phyloP scores from a whole-genome alignment of 139 green algal genomes.

The Dunaliella sp. region DNA sequence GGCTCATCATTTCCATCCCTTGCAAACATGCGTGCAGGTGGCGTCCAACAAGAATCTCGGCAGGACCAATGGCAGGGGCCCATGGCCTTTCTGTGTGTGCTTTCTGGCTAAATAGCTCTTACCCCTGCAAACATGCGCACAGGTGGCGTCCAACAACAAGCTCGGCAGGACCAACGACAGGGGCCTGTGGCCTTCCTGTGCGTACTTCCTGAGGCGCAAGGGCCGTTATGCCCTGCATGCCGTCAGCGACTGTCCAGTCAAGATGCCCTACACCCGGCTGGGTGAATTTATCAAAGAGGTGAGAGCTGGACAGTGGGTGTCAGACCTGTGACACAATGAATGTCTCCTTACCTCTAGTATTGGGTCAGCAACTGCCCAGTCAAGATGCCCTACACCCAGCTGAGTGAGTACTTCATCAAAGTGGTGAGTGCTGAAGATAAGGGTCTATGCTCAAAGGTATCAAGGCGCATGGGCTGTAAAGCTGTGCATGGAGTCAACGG shows the following conservation, averaged over 20 bases:
- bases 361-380: constrained; percentile 65
- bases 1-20: too few species aligned
- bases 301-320: background rate
- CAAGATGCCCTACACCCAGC: constrained; percentile 50
- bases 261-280: constrained; percentile 56
- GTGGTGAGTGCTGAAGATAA: constrained; percentile 30
- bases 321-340: background rate
- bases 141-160: background rate
- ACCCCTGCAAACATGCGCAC: too few species aligned
- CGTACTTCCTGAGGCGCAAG: constrained; percentile 48
- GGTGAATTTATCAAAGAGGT: constrained; percentile 63
- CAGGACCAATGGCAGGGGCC: background rate
- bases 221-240: constrained; percentile 51
- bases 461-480: background rate
- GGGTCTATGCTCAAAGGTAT: too few species aligned
- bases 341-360: too few species aligned
- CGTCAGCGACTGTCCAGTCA: constrained; percentile 61
- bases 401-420: constrained; percentile 68
- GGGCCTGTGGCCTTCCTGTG: constrained; percentile 31
- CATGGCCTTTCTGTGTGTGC: too few species aligned
- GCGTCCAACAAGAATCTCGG: background rate
- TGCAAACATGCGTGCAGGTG: too few species aligned
- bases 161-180: background rate
- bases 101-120: too few species aligned
- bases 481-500: constrained; percentile 58